phyloP scores from a whole-genome alignment of 2,329 filamentous ascomycete species.

The Mycosphaerelloides madeirae region DNA sequence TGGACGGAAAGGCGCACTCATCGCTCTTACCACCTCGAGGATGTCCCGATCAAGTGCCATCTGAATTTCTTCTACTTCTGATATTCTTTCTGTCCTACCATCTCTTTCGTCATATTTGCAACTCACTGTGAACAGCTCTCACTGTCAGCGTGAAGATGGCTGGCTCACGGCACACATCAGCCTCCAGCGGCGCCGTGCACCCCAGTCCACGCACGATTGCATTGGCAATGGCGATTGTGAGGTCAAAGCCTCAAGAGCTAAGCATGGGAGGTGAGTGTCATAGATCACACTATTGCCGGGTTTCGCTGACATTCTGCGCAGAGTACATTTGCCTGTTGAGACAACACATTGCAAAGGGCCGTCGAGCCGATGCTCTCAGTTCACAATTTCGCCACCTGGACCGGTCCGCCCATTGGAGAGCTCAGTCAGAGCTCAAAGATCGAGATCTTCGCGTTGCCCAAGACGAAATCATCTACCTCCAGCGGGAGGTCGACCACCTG shows the following conservation, averaged over 20 bases:
- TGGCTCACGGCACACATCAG: neutral
- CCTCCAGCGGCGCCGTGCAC: neutral
- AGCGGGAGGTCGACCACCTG: constrained; percentile 21
- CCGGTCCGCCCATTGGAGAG: constrained; percentile 37
- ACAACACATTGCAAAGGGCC: constrained; percentile 29
- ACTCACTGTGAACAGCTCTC: too few species aligned
- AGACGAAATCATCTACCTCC: constrained; percentile 18
- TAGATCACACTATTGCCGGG: constrained; percentile 2
- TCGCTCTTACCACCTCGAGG: too few species aligned
- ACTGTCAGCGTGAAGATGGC: too few species aligned
- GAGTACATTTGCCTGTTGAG: constrained; percentile 33
- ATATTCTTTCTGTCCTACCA: too few species aligned
- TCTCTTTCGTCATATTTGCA: too few species aligned
- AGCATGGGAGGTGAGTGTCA: constrained; percentile 26
- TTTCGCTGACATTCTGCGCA: constrained; percentile 8
- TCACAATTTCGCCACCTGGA: constrained; percentile 35
- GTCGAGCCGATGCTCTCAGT: constrained; percentile 21
- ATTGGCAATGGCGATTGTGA: constrained; percentile 29
- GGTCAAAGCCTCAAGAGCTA: constrained; percentile 35
- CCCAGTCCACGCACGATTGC: constrained; percentile 19
- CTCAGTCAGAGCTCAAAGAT: constrained; percentile 25
- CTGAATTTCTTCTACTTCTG: too few species aligned
- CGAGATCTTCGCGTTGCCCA: constrained; percentile 15
- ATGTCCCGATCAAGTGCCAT: too few species aligned
- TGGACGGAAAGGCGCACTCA: too few species aligned